Evolutionary conservation across 352 stramenopile genomes (phyloP), one percentile per base, ranked within the genome.

Genomic region (Pythium rhizo-oryzae): DNA sequence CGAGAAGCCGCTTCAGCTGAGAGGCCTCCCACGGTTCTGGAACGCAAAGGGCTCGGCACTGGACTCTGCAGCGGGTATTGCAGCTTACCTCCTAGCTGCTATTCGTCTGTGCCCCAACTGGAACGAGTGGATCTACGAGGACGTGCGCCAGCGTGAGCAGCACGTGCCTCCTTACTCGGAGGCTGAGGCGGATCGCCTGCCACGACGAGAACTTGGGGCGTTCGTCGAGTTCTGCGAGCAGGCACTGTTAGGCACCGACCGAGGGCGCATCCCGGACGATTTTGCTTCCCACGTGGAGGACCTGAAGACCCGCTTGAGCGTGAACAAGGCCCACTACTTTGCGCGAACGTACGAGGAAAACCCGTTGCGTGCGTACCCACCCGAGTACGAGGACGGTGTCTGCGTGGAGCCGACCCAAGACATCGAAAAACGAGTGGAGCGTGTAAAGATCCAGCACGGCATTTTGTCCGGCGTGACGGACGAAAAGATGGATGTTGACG

Each of bases 81-180:
- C 83, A 4, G 87, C 81, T 8, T 82, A 89, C 30, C 49, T 96
- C 28, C 70, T 85, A 0, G 83, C 85, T 1, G 85, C 87, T 1
- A 72, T 94, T 47, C 84, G 82, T 46, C 76, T 96, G 70, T 91
- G 81, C 62, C 84, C 80, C 1, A 87, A 89, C 56, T 96, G 87
- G 87, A 81, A 87, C 63, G 80, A 92, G 56, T 96, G 84, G 85
- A 78, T 91, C 55, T 94, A 92, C 57, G 77, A 93, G 54, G 72
- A 68, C 4, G 60, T 77, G 4, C 53, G 67, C n/a, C 47, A 54
- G 0, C 61, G 71, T 30, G 56, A 52, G 55, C 67, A 51, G 33
- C 65, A 77, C 43, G 58, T 75, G 41, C 59, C 67, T 0, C 70
- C 80, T 21, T 71, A 67, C 19, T 57, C 64, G 2, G 33, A 57